Percentiles rank a stretch among this genome's conserved stretches.
Evolutionary conservation across 1,284 basidiomycete genomes (phyloP).

Genomic region (Marasmius fiardii): DNA sequence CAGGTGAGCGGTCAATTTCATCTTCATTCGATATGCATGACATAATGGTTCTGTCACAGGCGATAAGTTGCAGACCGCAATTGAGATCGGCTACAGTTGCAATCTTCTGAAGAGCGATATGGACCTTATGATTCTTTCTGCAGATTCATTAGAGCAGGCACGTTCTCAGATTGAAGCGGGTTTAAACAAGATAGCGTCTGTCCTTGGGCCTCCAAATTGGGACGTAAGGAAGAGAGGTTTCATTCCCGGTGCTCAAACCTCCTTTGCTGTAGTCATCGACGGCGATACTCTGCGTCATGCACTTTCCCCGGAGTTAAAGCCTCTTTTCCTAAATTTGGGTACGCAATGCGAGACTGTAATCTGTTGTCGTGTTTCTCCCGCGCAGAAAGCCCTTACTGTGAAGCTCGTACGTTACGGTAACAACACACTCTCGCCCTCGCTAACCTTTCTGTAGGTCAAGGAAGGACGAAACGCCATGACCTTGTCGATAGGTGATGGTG

Average conservation of each 20-base stretch:
- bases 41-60: slow-evolving; percentile 38
- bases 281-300: slow-evolving; percentile 91
- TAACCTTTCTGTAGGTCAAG: slow-evolving; percentile 63
- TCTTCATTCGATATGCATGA: background rate
- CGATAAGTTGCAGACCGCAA: slow-evolving; percentile 97
- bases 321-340: slow-evolving; percentile 86
- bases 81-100: slow-evolving; percentile 93
- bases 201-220: slow-evolving; percentile 62
- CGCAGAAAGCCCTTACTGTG: slow-evolving; percentile 95
- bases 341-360: slow-evolving; percentile 98
- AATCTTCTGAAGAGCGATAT: slow-evolving; percentile 89
- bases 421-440: background rate
- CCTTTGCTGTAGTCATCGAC: slow-evolving; percentile 95
- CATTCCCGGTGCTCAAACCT: slow-evolving; percentile 60
- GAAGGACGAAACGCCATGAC: slow-evolving; percentile 97
- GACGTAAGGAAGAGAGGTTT: slow-evolving; percentile 62
- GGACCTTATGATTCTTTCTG: slow-evolving; percentile 96
- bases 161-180: slow-evolving; percentile 90
- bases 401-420: slow-evolving; percentile 62
- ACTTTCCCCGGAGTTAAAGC: slow-evolving; percentile 74
- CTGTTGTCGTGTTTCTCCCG: slow-evolving; percentile 94
- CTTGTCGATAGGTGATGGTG: slow-evolving; percentile 94
- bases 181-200: slow-evolving; percentile 90
- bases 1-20: slow-evolving; percentile 46
- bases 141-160: slow-evolving; percentile 74